phyloP scores from a whole-genome alignment of 352 stramenopile genomes.

The Pythium plurisporium region DNA sequence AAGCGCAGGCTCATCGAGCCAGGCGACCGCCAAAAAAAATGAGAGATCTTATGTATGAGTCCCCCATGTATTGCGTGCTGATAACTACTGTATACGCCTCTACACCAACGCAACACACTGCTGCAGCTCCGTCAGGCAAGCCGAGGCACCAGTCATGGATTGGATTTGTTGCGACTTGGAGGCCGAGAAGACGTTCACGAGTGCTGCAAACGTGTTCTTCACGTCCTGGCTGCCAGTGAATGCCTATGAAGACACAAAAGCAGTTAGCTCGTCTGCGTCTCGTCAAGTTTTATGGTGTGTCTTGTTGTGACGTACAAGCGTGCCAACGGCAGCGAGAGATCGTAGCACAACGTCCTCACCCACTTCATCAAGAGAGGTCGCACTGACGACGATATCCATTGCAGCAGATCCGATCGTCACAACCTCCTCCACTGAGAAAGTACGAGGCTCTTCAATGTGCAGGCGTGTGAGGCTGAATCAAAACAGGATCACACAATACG shows the following conservation, averaged over 20 bases:
- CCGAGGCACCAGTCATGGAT: conserved; percentile 32
- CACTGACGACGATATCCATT: conserved; percentile 47
- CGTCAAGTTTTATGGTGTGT: background rate
- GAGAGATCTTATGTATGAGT: conserved; percentile 17
- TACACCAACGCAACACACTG: conserved; percentile 22
- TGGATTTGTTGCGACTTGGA: conserved; percentile 42
- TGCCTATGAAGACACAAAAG: conserved; percentile 23
- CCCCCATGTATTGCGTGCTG: background rate
- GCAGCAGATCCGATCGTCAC: conserved; percentile 43
- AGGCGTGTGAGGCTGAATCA: conserved; percentile 38
- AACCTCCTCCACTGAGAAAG: conserved; percentile 44
- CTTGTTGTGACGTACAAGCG: conserved; percentile 48
- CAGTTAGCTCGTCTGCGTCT: background rate
- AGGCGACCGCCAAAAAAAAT: conserved; percentile 10
- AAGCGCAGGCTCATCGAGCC: conserved; percentile 1
- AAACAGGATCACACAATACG: background rate
- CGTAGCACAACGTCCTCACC: conserved; percentile 76
- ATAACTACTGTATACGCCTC: background rate
- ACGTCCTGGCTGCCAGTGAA: conserved; percentile 31
- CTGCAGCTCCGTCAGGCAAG: conserved; percentile 52
- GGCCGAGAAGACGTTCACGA: conserved; percentile 48
- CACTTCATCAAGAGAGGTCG: conserved; percentile 50
- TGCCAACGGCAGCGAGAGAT: conserved; percentile 58
- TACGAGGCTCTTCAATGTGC: conserved; percentile 24
- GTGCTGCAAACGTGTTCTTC: conserved; percentile 45